Evolutionary conservation across 306 rosid genomes (phyloP), one percentile per base, ranked within the genome.

Genomic region (Quercus cerris): DNA sequence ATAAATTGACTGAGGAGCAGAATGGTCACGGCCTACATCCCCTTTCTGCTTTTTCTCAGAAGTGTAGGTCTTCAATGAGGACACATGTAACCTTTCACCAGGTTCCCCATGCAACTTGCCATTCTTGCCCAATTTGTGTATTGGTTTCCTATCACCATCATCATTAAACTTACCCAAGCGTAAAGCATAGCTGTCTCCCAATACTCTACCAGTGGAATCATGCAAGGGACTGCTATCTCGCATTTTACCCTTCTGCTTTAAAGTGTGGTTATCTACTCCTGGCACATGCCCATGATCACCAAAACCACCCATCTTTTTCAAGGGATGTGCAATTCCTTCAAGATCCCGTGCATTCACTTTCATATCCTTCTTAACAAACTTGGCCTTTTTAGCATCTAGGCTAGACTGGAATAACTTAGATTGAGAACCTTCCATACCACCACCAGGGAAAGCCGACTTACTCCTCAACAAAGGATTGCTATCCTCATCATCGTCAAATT

Each of bases 401-500:
- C 82, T 79, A 80, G 97, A 86, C 86, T 84, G 89, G 81, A 84
- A 78, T 41, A 78, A 77, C 61, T 89, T 86, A 64, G 77, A 62
- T 73, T 66, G 91, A 76, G 93, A 88, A 84, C 90, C 85, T 87
- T 88, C 91, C 76, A 76, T 88, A 78, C 83, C 62, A 63, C 82
- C 90, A 83, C 85, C 67, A 17, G 89, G 84, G 86, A 90, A 93
- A 78, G 97, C 85, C 80, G 84, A 80, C 83, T 91, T 93, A 62
- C 92, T 91, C 82, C 88, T 93, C 89, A 89, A 78, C 78, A 90
- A 84, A 67, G 93, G 92, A 92, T 86, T 90, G 81, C 80, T 64
- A 85, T 90, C 94, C 79, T 91, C 98, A 73, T 91, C 97, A 67
- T 93, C 97, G 28, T 89, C 91, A 82, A 85, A 81, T 77, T 93